Percentiles rank a stretch among this genome's conserved stretches.
These are phyloP conservation scores for Pilatotrama ljubarskyi DNA, from an alignment of 768 basidiomycete species.

Conservation along the genomic window DNA sequence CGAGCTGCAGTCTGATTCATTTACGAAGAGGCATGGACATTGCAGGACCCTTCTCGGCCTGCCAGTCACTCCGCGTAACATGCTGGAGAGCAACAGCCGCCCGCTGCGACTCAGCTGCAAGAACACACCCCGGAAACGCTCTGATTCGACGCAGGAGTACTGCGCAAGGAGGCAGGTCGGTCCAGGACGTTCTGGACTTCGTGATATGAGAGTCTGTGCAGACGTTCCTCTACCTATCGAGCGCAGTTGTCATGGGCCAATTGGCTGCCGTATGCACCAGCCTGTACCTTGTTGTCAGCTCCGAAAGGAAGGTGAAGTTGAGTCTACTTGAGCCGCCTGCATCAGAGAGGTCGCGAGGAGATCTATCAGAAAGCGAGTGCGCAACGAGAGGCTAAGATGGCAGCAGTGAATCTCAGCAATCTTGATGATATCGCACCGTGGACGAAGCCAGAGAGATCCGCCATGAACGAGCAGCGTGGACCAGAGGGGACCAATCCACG, in stretches of 20 bases:
- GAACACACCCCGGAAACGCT: conserved; percentile 6
- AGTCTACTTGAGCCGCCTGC: background rate
- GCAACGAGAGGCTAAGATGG: background rate
- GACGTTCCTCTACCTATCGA: conserved; percentile 11
- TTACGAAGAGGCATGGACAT: background rate
- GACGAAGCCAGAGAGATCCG: background rate
- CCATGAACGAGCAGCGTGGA: background rate
- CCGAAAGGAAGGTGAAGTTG: background rate
- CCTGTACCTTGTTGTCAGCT: background rate
- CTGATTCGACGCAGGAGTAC: background rate
- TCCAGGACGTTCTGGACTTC: conserved; percentile 15
- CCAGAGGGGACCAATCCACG: background rate
- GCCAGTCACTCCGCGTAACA: background rate
- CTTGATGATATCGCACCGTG: background rate
- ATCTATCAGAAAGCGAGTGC: background rate
- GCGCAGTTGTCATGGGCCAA: conserved; percentile 1
- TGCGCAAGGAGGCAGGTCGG: conserved; percentile 6
- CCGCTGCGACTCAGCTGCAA: background rate
- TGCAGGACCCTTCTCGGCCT: background rate
- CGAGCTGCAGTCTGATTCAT: background rate
- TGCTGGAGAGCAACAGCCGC: background rate
- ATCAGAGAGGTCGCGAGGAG: background rate
- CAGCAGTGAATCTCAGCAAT: background rate
- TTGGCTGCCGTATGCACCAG: conserved; percentile 1
- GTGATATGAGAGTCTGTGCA: conserved; percentile 14